Evolutionary conservation across 495 filamentous ascomycete species (phyloP).

Genomic region (Diplogelasinospora grovesii): DNA sequence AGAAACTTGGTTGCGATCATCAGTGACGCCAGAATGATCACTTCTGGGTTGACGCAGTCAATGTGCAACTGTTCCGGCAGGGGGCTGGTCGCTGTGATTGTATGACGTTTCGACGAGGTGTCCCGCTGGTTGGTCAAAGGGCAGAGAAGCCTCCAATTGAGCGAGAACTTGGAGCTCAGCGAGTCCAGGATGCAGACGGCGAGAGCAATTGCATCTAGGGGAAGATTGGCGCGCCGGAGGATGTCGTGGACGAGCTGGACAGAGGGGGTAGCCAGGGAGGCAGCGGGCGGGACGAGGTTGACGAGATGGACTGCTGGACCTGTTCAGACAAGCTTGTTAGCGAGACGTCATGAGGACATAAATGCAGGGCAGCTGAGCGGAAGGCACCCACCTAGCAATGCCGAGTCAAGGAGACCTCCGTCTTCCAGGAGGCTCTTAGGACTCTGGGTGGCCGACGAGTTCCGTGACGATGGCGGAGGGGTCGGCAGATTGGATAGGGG

Average conservation of each 20-base stretch:
- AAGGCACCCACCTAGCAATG: conserved; percentile 40
- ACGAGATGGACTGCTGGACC: conserved; percentile 50
- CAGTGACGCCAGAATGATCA: conserved; percentile 44
- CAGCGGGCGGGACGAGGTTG: conserved; percentile 47
- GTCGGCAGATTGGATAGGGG: conserved; percentile 56
- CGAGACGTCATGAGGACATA: not conserved
- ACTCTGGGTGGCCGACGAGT: conserved; percentile 33
- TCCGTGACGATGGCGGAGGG: conserved; percentile 46
- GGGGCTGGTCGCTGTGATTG: conserved; percentile 30
- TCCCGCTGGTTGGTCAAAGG: conserved; percentile 29
- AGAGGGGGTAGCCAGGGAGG: conserved; percentile 43
- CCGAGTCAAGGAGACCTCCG: conserved; percentile 32
- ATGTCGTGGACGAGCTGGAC: conserved; percentile 46
- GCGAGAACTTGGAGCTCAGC: conserved; percentile 48
- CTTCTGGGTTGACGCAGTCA: conserved; percentile 46
- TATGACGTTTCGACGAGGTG: conserved; percentile 35
- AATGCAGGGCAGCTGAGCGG: not conserved
- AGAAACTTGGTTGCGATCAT: conserved; percentile 49
- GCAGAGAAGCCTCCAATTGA: conserved; percentile 44
- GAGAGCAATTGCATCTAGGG: conserved; percentile 45
- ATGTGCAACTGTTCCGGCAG: conserved; percentile 37
- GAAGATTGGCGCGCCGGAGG: conserved; percentile 41
- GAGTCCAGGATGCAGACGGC: conserved; percentile 51
- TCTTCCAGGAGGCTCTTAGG: conserved; percentile 36
- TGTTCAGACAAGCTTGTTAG: conserved; percentile 14